A percentile compares a stretch with the other conserved stretches of the same genome.
Conservation (phyloP, 2,329 filamentous ascomycete genomes). For the Trichoderma breve region DNA sequence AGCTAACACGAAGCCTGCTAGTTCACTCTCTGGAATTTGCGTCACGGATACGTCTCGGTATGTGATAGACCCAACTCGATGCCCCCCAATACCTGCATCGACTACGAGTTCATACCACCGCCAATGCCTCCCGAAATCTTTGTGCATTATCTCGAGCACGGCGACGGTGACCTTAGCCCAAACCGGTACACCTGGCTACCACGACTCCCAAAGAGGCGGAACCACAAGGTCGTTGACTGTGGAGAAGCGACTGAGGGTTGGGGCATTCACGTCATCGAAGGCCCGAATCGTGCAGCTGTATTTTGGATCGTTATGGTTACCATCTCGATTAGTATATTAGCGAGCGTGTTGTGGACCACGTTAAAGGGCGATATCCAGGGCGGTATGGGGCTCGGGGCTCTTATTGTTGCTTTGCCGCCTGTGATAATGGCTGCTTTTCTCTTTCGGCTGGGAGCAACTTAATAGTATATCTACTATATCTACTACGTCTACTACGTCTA, state of each 20-base stretch:
- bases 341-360: background rate
- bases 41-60: background rate
- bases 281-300: background rate
- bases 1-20: background rate
- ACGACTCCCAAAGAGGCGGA: background rate
- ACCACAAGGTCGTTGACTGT: background rate
- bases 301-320: background rate
- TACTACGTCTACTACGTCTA: no score
- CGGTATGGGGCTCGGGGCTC: background rate
- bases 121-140: background rate
- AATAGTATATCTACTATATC: background rate
- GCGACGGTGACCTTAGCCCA: background rate
- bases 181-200: background rate
- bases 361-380: background rate
- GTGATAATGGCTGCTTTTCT: background rate
- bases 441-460: background rate
- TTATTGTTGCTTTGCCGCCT: background rate
- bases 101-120: background rate
- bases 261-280: background rate
- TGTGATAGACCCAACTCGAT: background rate
- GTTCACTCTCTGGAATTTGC: background rate
- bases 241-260: background rate
- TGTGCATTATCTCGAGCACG: background rate
- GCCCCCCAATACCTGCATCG: background rate
- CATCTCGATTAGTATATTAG: background rate